Percentiles rank a stretch among this genome's conserved stretches.
Evolutionary conservation across 2,329 filamentous ascomycete species (phyloP).

Genomic region (Aspergillus sp.): DNA sequence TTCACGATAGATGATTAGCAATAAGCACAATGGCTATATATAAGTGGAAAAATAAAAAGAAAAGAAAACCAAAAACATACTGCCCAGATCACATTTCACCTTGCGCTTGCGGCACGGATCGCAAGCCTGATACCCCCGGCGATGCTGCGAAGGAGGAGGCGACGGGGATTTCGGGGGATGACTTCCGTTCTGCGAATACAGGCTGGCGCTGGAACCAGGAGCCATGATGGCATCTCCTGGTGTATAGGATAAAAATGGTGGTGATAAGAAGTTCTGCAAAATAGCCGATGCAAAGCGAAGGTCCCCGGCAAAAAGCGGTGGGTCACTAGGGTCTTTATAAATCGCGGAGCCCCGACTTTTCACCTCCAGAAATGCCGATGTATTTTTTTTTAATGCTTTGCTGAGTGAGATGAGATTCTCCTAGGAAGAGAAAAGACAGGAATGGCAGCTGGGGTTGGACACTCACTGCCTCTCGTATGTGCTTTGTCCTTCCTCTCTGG

Average conservation of each 20-base stretch:
- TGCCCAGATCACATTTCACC: slow-evolving; percentile 44
- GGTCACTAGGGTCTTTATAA: slow-evolving; percentile 19
- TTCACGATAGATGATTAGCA: neutral
- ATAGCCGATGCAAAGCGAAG: slow-evolving; percentile 37
- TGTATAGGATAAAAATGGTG: slow-evolving; percentile 10
- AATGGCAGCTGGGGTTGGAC: neutral
- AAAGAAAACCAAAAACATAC: slow-evolving; percentile 22
- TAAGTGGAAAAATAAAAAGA: slow-evolving; percentile 1
- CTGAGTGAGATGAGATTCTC: neutral
- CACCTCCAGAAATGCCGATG: neutral
- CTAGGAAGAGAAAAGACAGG: neutral
- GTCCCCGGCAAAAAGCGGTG: slow-evolving; percentile 28
- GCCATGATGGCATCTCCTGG: slow-evolving; percentile 14
- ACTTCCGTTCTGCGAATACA: slow-evolving; percentile 12
- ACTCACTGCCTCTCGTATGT: neutral
- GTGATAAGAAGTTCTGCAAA: slow-evolving; percentile 11
- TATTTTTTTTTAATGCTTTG: neutral
- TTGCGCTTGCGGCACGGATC: slow-evolving; percentile 45
- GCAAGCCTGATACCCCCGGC: slow-evolving; percentile 44
- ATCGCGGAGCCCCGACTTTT: slow-evolving; percentile 9
- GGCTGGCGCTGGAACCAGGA: slow-evolving; percentile 8
- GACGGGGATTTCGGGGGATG: slow-evolving; percentile 25
- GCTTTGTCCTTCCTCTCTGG: neutral
- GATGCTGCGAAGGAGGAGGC: slow-evolving; percentile 24
- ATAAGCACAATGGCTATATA: too few species aligned